Percentiles rank a stretch among this genome's conserved stretches.
phyloP scores from a whole-genome alignment of 345 rosid genomes.

The Iberis pinnata region DNA sequence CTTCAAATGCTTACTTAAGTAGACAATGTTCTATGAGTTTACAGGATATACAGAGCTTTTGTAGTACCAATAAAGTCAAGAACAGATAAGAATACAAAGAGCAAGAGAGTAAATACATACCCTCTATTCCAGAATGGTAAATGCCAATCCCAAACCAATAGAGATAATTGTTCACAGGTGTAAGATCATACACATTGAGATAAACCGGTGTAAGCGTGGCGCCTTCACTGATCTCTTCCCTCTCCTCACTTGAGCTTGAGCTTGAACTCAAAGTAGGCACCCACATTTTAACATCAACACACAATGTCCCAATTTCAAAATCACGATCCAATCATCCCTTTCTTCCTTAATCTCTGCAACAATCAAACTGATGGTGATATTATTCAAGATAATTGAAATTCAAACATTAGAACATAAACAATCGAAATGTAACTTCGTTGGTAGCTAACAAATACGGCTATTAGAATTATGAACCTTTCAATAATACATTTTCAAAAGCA shows the following conservation, averaged over 20 bases:
- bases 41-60: background rate
- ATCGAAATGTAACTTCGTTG: no score
- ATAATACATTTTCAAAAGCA: background rate
- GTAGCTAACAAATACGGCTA: no score
- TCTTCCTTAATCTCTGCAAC: conserved; percentile 23
- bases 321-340: conserved; percentile 10
- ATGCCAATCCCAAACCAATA: conserved; percentile 91
- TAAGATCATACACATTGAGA: conserved; percentile 91
- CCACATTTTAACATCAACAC: conserved; percentile 43
- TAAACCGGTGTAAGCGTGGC: conserved; percentile 38
- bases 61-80: background rate
- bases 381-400: background rate
- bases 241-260: conserved; percentile 42
- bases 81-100: background rate
- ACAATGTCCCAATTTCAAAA: background rate
- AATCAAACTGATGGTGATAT: background rate
- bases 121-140: conserved; percentile 91
- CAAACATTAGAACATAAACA: background rate
- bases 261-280: conserved; percentile 54
- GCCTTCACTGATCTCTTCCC: conserved; percentile 40
- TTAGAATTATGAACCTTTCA: no score
- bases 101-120: conserved; percentile 30
- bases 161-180: conserved; percentile 77
- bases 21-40: background rate
- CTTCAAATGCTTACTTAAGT: background rate